Evolutionary conservation across 257 asterid species (phyloP).

Genomic region (Penstemon davidsonii): DNA sequence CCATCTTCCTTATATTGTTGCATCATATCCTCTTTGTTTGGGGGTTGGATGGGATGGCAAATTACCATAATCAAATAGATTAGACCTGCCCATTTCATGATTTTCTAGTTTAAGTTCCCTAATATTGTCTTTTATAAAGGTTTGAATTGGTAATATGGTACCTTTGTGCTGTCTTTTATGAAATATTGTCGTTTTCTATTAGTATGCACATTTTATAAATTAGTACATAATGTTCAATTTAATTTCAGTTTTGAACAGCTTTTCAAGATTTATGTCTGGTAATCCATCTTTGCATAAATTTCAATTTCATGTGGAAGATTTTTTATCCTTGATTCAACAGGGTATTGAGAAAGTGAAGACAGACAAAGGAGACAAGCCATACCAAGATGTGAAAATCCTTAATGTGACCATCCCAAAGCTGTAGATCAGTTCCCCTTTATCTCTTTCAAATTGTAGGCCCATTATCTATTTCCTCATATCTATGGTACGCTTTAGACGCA

Average conservation of each 20-base stretch:
- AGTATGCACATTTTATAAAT: too few species aligned
- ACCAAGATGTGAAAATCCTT: slow-evolving; percentile 89
- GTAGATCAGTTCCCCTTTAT: slow-evolving; percentile 11
- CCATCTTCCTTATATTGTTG: background rate
- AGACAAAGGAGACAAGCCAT: slow-evolving; percentile 83
- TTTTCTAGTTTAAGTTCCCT: background rate
- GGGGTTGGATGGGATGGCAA: background rate
- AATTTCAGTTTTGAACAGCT: background rate
- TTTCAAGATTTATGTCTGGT: background rate
- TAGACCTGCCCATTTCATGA: background rate
- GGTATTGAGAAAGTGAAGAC: slow-evolving; percentile 92
- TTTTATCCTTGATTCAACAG: slow-evolving; percentile 38
- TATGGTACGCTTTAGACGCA: background rate
- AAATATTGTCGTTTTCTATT: background rate
- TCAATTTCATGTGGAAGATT: background rate
- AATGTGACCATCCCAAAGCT: slow-evolving; percentile 88
- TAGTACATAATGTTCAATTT: background rate
- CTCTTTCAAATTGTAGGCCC: slow-evolving; percentile 4
- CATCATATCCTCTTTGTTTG: background rate
- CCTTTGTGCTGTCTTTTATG: background rate
- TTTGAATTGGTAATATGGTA: too few species aligned
- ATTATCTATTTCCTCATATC: background rate
- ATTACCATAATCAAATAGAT: slow-evolving; percentile 8
- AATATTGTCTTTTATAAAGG: background rate
- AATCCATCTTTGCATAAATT: background rate